Evolutionary conservation across 768 basidiomycete species (phyloP), one percentile per base, ranked within the genome.

Genomic region (Termitomyces sp.): DNA sequence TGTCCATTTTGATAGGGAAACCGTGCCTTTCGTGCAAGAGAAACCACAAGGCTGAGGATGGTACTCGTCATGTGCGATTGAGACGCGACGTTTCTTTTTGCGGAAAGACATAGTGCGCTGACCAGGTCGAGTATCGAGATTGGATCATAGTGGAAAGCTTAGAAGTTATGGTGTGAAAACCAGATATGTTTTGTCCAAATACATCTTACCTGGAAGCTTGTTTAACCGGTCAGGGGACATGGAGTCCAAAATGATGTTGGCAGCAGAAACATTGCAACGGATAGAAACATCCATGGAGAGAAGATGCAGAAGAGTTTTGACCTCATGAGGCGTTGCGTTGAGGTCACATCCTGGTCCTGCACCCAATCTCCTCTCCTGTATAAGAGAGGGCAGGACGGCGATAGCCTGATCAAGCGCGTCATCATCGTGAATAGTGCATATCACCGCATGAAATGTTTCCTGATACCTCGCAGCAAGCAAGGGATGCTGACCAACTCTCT

Each of bases 241-340:
- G 16, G 45, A 46, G 2, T 13, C 14, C 6, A 26, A 46, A 6
- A 46, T 46, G 24, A 46, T 26, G 9, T 14, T 26, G 14, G 54
- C 45, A 40, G 54, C 54, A n/a, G 46, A 18, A 26, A 56, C 9
- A 56, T 56, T 56, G 45, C 46, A 56, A 18, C 46, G 46, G 10
- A 28, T 12, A 10, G 54, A 56, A 5, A 28, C 54, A 20, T 56
- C 46, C 24, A 36, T 16, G 0, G 54, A 56, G 16, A 56, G 54
- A 1, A 48, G 22, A 20, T 56, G 54, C 24, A 47, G 20, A 6
- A 56, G 45, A 12, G 54, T 56, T 10, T 30, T 24, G 6, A 56
- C n/a, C 22, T 56, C 44, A 13, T 44, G 20, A 12, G 43, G 12
- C 6, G 43, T 44, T 13, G 43, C 43, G 12, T 44, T 2, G 6